Conservation (phyloP, 192 early-diverging fungal genomes). For the Mortierella antarctica region DNA sequence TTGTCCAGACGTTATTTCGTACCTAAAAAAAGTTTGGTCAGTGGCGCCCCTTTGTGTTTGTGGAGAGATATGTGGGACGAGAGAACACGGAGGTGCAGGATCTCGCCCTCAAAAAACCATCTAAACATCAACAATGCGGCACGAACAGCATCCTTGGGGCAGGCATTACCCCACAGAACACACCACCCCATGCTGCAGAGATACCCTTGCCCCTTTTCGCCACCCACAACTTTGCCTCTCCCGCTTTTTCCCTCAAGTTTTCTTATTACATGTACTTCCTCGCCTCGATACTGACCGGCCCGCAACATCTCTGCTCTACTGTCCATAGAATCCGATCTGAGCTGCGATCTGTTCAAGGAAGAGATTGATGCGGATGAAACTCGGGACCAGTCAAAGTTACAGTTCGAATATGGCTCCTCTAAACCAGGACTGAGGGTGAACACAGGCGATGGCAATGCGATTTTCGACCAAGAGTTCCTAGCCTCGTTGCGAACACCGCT, state of each 20-base stretch:
- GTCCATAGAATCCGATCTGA: constrained; percentile 40
- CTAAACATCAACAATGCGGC: no score
- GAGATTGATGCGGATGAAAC: constrained; percentile 33
- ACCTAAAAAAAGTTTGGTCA: no score
- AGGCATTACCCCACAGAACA: no score
- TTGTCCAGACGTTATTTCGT: no score
- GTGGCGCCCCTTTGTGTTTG: no score
- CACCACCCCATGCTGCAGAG: no score
- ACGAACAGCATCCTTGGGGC: no score
- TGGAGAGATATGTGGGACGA: no score
- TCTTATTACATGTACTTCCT: background rate
- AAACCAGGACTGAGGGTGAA: background rate
- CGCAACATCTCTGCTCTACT: background rate
- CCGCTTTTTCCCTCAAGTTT: background rate
- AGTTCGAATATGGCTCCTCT: constrained; percentile 13
- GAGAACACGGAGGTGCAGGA: no score
- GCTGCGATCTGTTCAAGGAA: constrained; percentile 52
- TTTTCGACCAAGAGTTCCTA: constrained; percentile 40
- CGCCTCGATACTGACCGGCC: background rate
- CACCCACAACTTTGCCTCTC: background rate
- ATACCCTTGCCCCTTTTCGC: background rate
- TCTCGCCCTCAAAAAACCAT: no score
- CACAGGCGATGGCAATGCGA: constrained; percentile 25
- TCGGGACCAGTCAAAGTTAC: constrained; percentile 23
- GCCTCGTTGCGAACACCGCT: constrained; percentile 25